These are phyloP conservation scores for Coprinopsis cinerea DNA, from an alignment of 768 basidiomycete genomes.

Conservation along the genomic window DNA sequence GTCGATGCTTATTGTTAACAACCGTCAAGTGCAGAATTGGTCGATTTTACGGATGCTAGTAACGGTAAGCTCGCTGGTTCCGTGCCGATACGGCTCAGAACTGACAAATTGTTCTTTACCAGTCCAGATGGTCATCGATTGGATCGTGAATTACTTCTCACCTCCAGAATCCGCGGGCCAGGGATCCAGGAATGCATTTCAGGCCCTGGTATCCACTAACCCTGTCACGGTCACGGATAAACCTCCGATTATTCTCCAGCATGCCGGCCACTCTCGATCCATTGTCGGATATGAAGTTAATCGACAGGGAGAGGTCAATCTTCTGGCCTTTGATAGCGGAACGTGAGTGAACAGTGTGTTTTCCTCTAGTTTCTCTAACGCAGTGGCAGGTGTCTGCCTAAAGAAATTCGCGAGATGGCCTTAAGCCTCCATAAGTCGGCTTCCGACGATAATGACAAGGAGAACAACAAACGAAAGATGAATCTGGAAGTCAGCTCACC, in stretches of 20 bases:
- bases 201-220: conserved; percentile 43
- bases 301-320: conserved; percentile 48
- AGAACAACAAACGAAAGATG: too few species aligned
- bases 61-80: conserved; percentile 39
- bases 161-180: conserved; percentile 12
- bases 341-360: background rate
- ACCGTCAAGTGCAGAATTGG: conserved; percentile 52
- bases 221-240: conserved; percentile 53
- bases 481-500: too few species aligned
- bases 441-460: too few species aligned
- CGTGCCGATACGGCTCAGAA: background rate
- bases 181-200: conserved; percentile 36
- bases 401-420: conserved; percentile 11
- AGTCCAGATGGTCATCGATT: conserved; percentile 50
- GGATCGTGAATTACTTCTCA: conserved; percentile 73
- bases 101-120: conserved; percentile 22
- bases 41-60: conserved; percentile 49
- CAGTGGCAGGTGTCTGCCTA: background rate
- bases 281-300: conserved; percentile 79
- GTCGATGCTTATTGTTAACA: background rate
- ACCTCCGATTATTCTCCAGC: conserved; percentile 82
- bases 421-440: too few species aligned
- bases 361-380: background rate
- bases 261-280: conserved; percentile 80
- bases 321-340: conserved; percentile 65